Conservation (phyloP, 768 basidiomycete genomes). For the Hygrophoropsis aurantiaca region DNA sequence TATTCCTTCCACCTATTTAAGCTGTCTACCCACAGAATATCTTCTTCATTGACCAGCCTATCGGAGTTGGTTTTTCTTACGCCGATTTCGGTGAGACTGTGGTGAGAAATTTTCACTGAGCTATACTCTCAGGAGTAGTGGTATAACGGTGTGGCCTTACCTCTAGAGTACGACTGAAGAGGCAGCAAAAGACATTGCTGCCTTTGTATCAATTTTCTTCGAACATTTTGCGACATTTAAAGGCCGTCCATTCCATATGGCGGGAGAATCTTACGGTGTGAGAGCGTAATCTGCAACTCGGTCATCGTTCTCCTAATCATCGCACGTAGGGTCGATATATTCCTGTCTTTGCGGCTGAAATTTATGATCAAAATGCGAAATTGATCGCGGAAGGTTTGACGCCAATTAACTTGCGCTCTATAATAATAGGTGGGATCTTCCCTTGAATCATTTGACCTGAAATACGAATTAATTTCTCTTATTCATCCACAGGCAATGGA, state of each 20-base stretch:
- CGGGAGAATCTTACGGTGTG: constrained; percentile 58
- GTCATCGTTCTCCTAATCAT: no score
- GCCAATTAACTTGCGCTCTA: constrained; percentile 49
- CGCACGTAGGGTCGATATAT: constrained; percentile 47
- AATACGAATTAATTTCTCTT: not conserved
- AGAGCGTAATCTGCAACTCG: no score
- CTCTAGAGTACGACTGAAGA: constrained; percentile 60
- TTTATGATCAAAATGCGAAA: constrained; percentile 48
- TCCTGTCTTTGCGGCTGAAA: constrained; percentile 47
- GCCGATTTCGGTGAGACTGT: constrained; percentile 42
- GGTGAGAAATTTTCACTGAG: constrained; percentile 21
- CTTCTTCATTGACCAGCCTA: constrained; percentile 48
- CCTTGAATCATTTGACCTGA: no score
- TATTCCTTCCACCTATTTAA: no score
- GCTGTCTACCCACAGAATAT: constrained; percentile 27
- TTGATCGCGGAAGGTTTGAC: constrained; percentile 44
- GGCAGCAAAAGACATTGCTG: constrained; percentile 68
- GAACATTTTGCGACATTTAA: constrained; percentile 73
- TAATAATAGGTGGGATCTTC: constrained; percentile 44
- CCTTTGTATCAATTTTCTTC: constrained; percentile 72
- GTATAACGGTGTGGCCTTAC: not conserved
- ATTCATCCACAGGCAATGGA: constrained; percentile 40
- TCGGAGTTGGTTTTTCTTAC: constrained; percentile 46
- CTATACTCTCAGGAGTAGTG: not conserved
- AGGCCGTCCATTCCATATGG: constrained; percentile 61